Evolutionary conservation across 2,329 filamentous ascomycete genomes (phyloP).

Genomic region (Clarireedia paspali): DNA sequence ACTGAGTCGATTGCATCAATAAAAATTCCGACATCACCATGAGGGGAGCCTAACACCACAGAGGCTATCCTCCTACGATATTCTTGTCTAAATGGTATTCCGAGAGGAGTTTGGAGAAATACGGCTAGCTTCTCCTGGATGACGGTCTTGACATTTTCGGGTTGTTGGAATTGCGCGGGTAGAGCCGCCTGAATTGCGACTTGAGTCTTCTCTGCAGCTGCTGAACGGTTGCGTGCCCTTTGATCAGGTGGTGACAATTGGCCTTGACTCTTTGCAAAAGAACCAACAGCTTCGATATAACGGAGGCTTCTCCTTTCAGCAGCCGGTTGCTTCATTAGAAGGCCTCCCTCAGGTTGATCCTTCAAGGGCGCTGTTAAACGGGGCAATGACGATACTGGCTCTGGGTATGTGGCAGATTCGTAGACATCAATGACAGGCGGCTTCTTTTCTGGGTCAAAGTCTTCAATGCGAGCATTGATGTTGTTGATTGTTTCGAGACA

Average conservation of each 20-base stretch:
- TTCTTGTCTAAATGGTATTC: constrained; percentile 61
- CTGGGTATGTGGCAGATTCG: constrained; percentile 22
- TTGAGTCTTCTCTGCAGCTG: background rate
- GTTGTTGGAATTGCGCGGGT: background rate
- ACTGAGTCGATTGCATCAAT: constrained; percentile 66
- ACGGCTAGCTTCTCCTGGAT: constrained; percentile 1
- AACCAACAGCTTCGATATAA: constrained; percentile 18
- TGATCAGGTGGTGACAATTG: constrained; percentile 19
- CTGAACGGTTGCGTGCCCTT: background rate
- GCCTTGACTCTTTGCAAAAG: constrained; percentile 25
- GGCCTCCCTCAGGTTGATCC: constrained; percentile 20
- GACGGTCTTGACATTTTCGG: background rate
- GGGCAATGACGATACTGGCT: constrained; percentile 17
- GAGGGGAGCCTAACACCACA: constrained; percentile 66
- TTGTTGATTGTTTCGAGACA: constrained; percentile 63
- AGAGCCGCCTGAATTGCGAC: background rate
- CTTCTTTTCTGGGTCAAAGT: constrained; percentile 40
- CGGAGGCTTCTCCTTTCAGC: constrained; percentile 12
- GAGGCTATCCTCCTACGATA: constrained; percentile 58
- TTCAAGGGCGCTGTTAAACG: constrained; percentile 22
- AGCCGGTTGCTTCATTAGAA: constrained; percentile 20
- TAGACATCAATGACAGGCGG: constrained; percentile 7
- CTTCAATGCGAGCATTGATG: constrained; percentile 59
- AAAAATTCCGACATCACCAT: constrained; percentile 60
- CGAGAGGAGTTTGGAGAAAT: constrained; percentile 44